phyloP scores from a whole-genome alignment of 441 rosid species.

The Populus hybrid region DNA sequence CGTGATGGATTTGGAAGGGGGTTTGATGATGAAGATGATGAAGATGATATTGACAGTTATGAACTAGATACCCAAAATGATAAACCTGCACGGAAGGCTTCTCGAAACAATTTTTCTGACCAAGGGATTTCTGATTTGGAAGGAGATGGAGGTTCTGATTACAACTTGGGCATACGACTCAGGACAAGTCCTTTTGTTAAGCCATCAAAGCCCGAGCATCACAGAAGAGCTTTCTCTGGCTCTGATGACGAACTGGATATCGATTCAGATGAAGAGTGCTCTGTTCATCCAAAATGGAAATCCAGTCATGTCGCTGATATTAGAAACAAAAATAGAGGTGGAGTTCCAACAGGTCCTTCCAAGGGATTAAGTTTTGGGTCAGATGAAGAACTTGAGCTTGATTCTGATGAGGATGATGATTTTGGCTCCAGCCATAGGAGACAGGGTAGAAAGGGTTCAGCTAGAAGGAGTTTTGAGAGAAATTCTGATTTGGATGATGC shows the following conservation, averaged over 20 bases:
- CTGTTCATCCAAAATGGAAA: conserved; percentile 60
- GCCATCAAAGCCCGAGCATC: conserved; percentile 31
- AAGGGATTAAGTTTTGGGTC: conserved; percentile 65
- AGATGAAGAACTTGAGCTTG: conserved; percentile 51
- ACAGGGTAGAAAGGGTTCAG: conserved; percentile 23
- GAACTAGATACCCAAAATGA: conserved; percentile 58
- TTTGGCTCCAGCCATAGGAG: conserved; percentile 23
- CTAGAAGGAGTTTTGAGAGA: conserved; percentile 29
- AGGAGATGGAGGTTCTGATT: conserved; percentile 24
- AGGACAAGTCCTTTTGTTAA: conserved; percentile 28
- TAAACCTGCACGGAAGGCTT: conserved; percentile 31
- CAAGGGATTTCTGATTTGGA: conserved; percentile 44
- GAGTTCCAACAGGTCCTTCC: conserved; percentile 31
- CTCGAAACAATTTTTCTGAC: conserved; percentile 40
- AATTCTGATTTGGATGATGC: conserved; percentile 31
- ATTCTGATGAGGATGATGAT: conserved; percentile 50
- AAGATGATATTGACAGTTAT: conserved; percentile 83
- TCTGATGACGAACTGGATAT: conserved; percentile 48
- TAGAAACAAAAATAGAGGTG: conserved; percentile 30
- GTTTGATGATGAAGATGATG: conserved; percentile 84
- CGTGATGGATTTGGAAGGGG: conserved; percentile 46
- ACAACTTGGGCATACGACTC: conserved; percentile 20
- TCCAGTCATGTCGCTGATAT: conserved; percentile 65
- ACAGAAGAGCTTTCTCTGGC: conserved; percentile 29
- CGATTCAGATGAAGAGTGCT: conserved; percentile 55